These are phyloP conservation scores for Vaccinium corymbosum DNA, from an alignment of 148 eudicot species.

Conservation along the genomic window DNA sequence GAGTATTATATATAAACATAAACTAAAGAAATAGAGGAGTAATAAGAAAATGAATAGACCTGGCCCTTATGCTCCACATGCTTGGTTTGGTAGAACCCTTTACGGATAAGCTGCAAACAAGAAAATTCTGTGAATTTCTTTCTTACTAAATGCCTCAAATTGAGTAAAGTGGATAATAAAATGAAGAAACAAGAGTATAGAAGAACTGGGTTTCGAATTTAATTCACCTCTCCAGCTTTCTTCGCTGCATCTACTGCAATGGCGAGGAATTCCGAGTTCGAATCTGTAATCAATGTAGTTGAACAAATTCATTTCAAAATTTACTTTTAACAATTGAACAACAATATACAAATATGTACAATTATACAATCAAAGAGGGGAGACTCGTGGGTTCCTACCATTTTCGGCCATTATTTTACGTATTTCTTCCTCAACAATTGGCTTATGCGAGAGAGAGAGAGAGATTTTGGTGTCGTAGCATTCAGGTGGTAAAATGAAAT, in stretches of 20 bases:
- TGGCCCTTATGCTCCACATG: constrained; percentile 16
- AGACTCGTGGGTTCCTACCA: not conserved
- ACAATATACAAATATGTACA: too few relatives aligned
- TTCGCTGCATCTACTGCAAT: constrained; percentile 42
- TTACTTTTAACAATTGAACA: not conserved
- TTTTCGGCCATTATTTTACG: constrained; percentile 9
- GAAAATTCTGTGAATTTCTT: not conserved
- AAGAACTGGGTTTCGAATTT: not conserved
- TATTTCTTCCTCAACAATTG: not conserved
- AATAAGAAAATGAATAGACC: constrained; percentile 7
- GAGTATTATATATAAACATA: too few relatives aligned
- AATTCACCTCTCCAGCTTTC: constrained; percentile 41
- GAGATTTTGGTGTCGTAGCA: not conserved
- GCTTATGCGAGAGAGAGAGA: not conserved
- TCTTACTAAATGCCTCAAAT: not conserved
- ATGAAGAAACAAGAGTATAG: not conserved
- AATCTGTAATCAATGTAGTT: constrained; percentile 21
- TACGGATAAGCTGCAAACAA: constrained; percentile 12
- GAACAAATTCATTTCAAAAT: not conserved
- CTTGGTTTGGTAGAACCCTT: constrained; percentile 15
- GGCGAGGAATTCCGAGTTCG: constrained; percentile 30
- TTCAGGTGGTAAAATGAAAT: not conserved
- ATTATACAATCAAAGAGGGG: not conserved
- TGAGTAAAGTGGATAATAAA: not conserved
- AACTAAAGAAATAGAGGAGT: not conserved